phyloP scores from a whole-genome alignment of 495 filamentous ascomycete genomes.

The Rhypophila decipiens region DNA sequence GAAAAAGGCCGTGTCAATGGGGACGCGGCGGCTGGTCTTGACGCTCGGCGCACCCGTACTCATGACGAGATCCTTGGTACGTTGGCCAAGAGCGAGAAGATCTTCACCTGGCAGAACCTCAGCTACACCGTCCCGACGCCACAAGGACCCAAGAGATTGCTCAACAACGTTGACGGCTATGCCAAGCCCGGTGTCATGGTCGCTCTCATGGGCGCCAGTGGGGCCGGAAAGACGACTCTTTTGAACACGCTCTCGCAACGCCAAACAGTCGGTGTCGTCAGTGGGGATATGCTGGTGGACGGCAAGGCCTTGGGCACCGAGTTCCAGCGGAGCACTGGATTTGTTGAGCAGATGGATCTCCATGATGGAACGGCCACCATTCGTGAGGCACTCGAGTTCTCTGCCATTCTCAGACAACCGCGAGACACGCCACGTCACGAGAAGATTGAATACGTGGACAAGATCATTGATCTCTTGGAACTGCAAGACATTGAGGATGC shows the following conservation, averaged over 20 bases:
- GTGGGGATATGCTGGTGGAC: conserved; percentile 73
- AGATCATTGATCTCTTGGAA: conserved; percentile 78
- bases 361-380: conserved; percentile 80
- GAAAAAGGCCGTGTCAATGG: conserved; percentile 34
- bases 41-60: conserved; percentile 20
- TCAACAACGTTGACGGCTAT: conserved; percentile 68
- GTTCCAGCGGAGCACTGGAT: conserved; percentile 79
- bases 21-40: conserved; percentile 23
- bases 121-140: conserved; percentile 60
- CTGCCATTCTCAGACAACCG: conserved; percentile 72
- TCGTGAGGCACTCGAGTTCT: conserved; percentile 77
- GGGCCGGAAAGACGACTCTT: conserved; percentile 70
- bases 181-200: conserved; percentile 77
- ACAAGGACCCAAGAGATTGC: conserved; percentile 49
- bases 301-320: conserved; percentile 59
- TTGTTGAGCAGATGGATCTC: conserved; percentile 82
- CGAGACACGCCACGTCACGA: conserved; percentile 56
- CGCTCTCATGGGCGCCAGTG: conserved; percentile 78
- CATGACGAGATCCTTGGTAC: conserved; percentile 8
- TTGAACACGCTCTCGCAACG: conserved; percentile 68
- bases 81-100: conserved; percentile 14
- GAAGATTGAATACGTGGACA: conserved; percentile 78
- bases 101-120: conserved; percentile 59
- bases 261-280: conserved; percentile 63
- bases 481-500: conserved; percentile 79